Percentiles rank a stretch among this genome's conserved stretches.
Conservation (phyloP, 2,329 filamentous ascomycete genomes). For the Penicillium sp. region DNA sequence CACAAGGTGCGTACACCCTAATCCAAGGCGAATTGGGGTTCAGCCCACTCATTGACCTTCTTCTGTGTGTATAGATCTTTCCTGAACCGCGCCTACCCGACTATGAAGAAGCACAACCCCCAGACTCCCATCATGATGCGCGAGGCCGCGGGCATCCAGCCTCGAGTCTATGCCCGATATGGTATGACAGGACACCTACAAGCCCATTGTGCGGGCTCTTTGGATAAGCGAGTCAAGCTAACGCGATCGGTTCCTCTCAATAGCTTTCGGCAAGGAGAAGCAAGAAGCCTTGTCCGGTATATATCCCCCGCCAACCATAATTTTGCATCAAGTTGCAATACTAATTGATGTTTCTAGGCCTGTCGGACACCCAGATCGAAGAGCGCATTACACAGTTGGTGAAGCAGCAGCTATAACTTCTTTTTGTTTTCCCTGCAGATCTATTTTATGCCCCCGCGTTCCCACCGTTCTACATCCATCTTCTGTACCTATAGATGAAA, state of each 20-base stretch:
- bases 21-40: neutral
- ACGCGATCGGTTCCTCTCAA: conserved; percentile 1
- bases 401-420: conserved; percentile 46
- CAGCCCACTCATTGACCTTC: neutral
- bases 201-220: neutral
- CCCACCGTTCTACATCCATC: conserved; percentile 24
- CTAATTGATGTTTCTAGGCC: conserved; percentile 45
- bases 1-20: conserved; percentile 64
- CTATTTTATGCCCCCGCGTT: conserved; percentile 27
- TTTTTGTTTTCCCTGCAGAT: conserved; percentile 10
- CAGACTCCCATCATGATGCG: conserved; percentile 89
- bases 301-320: conserved; percentile 13
- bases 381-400: conserved; percentile 64
- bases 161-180: conserved; percentile 88
- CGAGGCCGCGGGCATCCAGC: conserved; percentile 80
- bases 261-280: conserved; percentile 68
- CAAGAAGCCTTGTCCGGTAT: conserved; percentile 61
- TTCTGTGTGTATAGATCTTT: conserved; percentile 65
- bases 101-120: conserved; percentile 99
- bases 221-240: conserved; percentile 10
- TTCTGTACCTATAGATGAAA: conserved; percentile 43
- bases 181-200: conserved; percentile 54
- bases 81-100: conserved; percentile 85
- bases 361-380: conserved; percentile 70
- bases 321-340: neutral